Evolutionary conservation across 1,139 yeast genomes (phyloP), one percentile per base, ranked within the genome.

Genomic region (Blastobotrys elegans): DNA sequence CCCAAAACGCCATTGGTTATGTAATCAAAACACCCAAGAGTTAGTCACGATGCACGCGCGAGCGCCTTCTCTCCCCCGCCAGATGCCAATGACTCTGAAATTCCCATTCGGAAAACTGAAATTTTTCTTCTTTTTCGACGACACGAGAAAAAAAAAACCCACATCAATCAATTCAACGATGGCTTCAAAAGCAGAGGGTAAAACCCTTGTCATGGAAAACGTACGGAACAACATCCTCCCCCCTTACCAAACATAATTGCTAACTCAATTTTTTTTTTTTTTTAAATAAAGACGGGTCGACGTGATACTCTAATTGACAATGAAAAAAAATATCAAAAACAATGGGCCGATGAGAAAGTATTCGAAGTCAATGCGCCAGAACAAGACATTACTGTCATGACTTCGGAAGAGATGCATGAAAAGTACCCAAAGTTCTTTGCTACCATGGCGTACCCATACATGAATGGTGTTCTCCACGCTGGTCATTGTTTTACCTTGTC

Each of bases 381-480:
- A 24, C 84, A 78, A 44, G 92, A 84, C 56, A n/a, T n/a, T n/a
- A n/a, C n/a, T n/a, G 74, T 70, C 49, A 74, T 78, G 46, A 75
- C 79, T 50, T 69, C 76, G 47, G 96, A 83, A 44, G 87, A 84
- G 62, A 75, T 92, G 55, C 89, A 87, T 61, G 76, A 74, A 53
- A 76, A 82, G 61, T 76, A 84, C 66, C 97, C 98, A 50, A 94
- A 94, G 69, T 85, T 76, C 69, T 84, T 88, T 73, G 79, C 88
- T 20, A 84, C 96, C 45, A 90, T 94, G 97, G 98, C 98, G 11
- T 94, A 87, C 64, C 99, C 99, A 36, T 94, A 94, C 71, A 92
- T 92, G 97, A 94, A 94, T 68, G 99, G 99, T 73, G 92, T 88
- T 49, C 76, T 94, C 57, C 99, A 94, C 63, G 97, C 96, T 44